Conservation (phyloP, 2,329 filamentous ascomycete genomes). For the Paecilomyces formosus region DNA sequence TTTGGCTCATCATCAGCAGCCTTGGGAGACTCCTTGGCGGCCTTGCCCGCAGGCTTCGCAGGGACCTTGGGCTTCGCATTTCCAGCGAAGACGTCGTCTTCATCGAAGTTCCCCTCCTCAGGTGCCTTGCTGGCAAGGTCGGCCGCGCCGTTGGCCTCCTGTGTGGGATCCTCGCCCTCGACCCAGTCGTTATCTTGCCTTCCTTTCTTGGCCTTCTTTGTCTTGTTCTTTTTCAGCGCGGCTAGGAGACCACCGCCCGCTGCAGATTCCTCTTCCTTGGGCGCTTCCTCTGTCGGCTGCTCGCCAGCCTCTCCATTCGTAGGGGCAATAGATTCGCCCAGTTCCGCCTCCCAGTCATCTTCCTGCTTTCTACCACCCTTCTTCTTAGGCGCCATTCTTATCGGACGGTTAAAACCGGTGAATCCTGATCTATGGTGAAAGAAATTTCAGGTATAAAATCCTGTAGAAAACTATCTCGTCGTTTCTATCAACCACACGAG, state of each 20-base stretch:
- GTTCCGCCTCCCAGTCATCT: constrained; percentile 91
- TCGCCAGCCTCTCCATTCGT: constrained; percentile 36
- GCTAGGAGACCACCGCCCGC: constrained; percentile 66
- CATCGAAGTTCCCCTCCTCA: constrained; percentile 71
- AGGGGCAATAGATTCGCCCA: constrained; percentile 63
- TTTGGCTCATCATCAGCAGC: constrained; percentile 51
- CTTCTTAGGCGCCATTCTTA: constrained; percentile 83
- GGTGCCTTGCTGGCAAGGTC: constrained; percentile 62
- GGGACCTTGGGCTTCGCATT: constrained; percentile 47
- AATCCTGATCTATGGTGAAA: not conserved
- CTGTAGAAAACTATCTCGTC: not conserved
- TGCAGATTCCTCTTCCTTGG: constrained; percentile 39
- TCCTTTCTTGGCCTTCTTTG: constrained; percentile 87
- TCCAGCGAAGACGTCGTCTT: constrained; percentile 80
- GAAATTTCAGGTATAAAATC: not conserved
- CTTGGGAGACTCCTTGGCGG: constrained; percentile 41
- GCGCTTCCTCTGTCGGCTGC: constrained; percentile 40
- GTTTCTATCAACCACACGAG: not conserved
- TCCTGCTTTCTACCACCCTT: constrained; percentile 80
- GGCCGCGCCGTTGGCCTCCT: constrained; percentile 26
- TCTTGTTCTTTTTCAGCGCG: constrained; percentile 72
- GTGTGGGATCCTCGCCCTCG: constrained; percentile 56
- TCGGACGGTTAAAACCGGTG: not conserved
- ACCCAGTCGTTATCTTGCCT: constrained; percentile 67
- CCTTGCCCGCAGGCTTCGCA: constrained; percentile 55